Conservation (phyloP, 148 eudicot genomes). For the Cornus kousa region DNA sequence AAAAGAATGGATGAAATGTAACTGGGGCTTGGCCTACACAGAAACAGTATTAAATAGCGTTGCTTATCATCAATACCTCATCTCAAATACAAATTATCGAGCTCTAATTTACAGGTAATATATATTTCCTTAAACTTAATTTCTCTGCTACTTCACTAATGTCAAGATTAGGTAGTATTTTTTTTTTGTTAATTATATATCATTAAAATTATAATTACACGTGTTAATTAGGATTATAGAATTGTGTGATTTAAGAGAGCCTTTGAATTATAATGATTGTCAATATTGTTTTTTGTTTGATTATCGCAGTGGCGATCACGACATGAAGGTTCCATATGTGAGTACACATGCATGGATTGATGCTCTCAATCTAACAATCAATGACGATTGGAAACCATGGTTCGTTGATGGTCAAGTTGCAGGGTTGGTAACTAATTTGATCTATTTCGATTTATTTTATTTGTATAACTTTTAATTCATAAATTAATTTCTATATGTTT, state of each 20-base stretch:
- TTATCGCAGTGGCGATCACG: constrained; percentile 35
- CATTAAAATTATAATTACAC: no score
- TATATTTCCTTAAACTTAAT: neutral
- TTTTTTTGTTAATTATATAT: no score
- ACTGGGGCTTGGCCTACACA: constrained; percentile 21
- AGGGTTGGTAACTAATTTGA: neutral
- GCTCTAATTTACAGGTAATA: constrained; percentile 44
- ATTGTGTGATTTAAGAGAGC: no score
- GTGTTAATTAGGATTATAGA: no score
- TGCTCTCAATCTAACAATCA: constrained; percentile 17
- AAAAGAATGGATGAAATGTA: constrained; percentile 40
- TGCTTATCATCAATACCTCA: constrained; percentile 28
- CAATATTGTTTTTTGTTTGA: neutral
- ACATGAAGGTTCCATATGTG: constrained; percentile 17
- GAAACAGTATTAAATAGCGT: constrained; percentile 18
- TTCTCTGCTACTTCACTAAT: neutral
- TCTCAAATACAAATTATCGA: constrained; percentile 22
- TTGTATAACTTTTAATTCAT: neutral
- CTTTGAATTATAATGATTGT: no score
- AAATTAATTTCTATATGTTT: neutral
- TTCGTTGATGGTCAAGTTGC: constrained; percentile 28
- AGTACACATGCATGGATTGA: constrained; percentile 18
- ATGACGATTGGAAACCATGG: constrained; percentile 30
- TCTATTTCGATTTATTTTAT: neutral
- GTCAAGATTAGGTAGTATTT: no score